Percentiles rank a stretch among this genome's conserved stretches.
Conservation (phyloP, 225 moss, liverwort and hornwort species). For the Sphagnum contortum region DNA sequence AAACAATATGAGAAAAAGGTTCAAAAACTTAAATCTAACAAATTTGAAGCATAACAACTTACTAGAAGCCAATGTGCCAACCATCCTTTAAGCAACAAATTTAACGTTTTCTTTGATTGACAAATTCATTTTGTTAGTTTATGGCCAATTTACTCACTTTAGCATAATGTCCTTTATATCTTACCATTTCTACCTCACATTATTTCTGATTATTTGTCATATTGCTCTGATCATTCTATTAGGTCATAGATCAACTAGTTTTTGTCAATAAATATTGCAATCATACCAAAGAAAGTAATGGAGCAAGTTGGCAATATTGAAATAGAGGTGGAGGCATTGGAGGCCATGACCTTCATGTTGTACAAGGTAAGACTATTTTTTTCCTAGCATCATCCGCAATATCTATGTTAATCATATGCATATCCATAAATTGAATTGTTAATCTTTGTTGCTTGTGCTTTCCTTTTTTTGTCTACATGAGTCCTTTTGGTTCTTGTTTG, state of each 20-base stretch:
- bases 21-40: conserved; percentile 7
- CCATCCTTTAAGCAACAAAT: conserved; percentile 3
- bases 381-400: background rate
- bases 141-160: no score
- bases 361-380: conserved; percentile 44
- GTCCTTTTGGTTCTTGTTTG: no score
- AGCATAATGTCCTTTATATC: no score
- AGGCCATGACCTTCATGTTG: conserved; percentile 67
- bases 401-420: no score
- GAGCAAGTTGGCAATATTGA: conserved; percentile 42
- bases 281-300: no score
- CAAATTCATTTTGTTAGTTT: no score
- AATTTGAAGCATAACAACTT: conserved; percentile 80
- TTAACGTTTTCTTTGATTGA: background rate
- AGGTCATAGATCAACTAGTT: background rate
- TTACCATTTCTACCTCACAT: background rate
- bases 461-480: no score
- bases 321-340: conserved; percentile 62
- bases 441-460: no score
- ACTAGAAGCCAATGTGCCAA: conserved; percentile 54
- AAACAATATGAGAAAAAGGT: no score
- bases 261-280: no score
- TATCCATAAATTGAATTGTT: no score
- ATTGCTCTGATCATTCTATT: background rate
- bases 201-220: background rate